Evolutionary conservation across 2,329 filamentous ascomycete genomes (phyloP).

Genomic region (Whalleya microplaca): DNA sequence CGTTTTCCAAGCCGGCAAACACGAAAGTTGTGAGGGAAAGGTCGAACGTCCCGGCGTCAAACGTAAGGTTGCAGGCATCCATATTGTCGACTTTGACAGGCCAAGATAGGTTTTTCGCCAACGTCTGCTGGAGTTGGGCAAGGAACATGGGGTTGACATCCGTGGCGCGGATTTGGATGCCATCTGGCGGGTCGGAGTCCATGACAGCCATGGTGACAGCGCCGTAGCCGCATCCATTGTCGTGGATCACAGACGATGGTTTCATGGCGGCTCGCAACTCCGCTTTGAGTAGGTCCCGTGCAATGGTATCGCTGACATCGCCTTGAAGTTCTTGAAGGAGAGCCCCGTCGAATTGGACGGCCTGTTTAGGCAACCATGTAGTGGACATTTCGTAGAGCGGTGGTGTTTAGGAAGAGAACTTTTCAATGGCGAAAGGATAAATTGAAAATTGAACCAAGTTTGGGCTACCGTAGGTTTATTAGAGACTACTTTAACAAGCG

Average conservation of each 20-base stretch:
- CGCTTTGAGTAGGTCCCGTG: conserved; percentile 9
- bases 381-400: not conserved
- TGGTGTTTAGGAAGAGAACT: too few species aligned
- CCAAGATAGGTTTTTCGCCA: conserved; percentile 1
- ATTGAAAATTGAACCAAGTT: too few species aligned
- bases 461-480: too few species aligned
- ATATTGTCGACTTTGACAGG: conserved; percentile 10
- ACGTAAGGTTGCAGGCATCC: conserved; percentile 15
- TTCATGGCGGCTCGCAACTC: conserved; percentile 3
- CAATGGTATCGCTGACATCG: conserved; percentile 17
- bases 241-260: conserved; percentile 13
- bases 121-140: too few species aligned
- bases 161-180: conserved; percentile 14
- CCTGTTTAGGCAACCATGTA: conserved; percentile 3
- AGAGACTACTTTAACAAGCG: too few species aligned
- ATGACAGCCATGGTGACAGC: conserved; percentile 17
- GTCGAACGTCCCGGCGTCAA: conserved; percentile 17
- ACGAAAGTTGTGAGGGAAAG: conserved; percentile 17
- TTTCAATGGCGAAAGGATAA: too few species aligned
- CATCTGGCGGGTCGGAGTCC: conserved; percentile 7
- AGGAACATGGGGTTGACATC: conserved; percentile 5
- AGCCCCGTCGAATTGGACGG: conserved; percentile 14
- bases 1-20: conserved; percentile 11
- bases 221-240: conserved; percentile 21
- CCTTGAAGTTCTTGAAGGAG: conserved; percentile 18